These are phyloP conservation scores for Rhodosporidiobolus odoratus DNA, from an alignment of 768 basidiomycete genomes.

Conservation along the genomic window DNA sequence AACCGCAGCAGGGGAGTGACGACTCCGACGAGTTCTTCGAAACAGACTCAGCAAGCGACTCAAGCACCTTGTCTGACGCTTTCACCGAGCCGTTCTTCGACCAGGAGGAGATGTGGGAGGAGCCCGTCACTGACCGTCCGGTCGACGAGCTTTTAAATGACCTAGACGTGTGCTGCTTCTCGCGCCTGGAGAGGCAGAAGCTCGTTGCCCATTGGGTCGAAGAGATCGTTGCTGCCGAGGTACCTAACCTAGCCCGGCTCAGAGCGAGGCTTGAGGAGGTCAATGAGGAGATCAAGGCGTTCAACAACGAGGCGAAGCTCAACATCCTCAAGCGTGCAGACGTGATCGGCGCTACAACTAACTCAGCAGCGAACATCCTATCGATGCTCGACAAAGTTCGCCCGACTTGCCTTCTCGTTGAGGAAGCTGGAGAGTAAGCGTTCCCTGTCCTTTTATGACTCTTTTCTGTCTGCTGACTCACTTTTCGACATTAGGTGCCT, in stretches of 20 bases:
- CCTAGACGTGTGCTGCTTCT: conserved; percentile 57
- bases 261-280: conserved; percentile 51
- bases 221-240: conserved; percentile 47
- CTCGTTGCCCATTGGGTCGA: conserved; percentile 55
- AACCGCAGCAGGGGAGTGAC: too few species aligned
- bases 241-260: conserved; percentile 47
- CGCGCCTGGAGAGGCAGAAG: conserved; percentile 51
- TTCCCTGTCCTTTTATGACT: too few species aligned
- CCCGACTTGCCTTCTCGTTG: conserved; percentile 63
- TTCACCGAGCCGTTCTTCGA: too few species aligned
- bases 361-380: conserved; percentile 64
- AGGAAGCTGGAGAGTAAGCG: conserved; percentile 65
- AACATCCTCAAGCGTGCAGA: conserved; percentile 56
- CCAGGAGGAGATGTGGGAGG: conserved; percentile 2
- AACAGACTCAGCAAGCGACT: too few species aligned
- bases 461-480: not conserved
- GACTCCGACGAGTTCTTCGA: too few species aligned
- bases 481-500: not conserved
- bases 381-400: conserved; percentile 52
- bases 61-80: too few species aligned
- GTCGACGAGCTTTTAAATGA: conserved; percentile 49
- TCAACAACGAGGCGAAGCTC: conserved; percentile 51
- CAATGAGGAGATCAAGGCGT: conserved; percentile 50
- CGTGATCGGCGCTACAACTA: conserved; percentile 72
- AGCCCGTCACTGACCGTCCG: conserved; percentile 47